Base-by-base conservation (phyloP, 805 yeast genomes). In the Zygosaccharomyces siamensis region DNA sequence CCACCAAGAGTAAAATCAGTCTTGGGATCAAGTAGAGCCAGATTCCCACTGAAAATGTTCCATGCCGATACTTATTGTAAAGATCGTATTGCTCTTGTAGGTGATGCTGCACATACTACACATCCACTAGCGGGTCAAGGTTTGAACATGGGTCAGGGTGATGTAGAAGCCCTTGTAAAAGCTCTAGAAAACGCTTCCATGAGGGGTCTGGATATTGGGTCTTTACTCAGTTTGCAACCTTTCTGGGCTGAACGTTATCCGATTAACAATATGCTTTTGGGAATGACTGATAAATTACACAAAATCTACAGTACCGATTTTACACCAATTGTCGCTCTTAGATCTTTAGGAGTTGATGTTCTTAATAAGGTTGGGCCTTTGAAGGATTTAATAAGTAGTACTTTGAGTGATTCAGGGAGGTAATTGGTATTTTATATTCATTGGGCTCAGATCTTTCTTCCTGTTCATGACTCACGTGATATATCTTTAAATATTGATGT, bases 81-180 rank as follows among this genome's bases (percentile, higher is more conserved):
- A 2, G 90, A 86, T 3, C 75, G 98, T 56, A 77, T 92, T 27
- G 98, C 97, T 0, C 71, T 93, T n/a, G 86, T 92, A 7, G 99
- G 99, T 23, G 99, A 93, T 68, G 98, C 99, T 1, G 98, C 98
- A 0, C 99, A 93, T 60, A 85, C 97, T 0, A 88, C 96, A 1
- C 98, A 93, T 65, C 99, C 99, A 2, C 74, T 93, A 51, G 97
- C 97, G 3, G 99, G 99, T 7, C 99, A 93, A 69, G 99, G 99
- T 23, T 76, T 93, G 48, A 93, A 93, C 67, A 89, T 92, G 96
- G 99, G 99, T 18, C 97, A 90, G 66, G 83, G 85, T 24, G 99
- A 93, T 64, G 97, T 88, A 1, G 81, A 83, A 49, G 72, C 83
- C 1, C 72, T 93, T 27, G 81, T 84, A 1, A 70, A 63, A 1